Evolutionary conservation across 495 filamentous ascomycete genomes (phyloP).

Genomic region (Lichenothelia convexa): DNA sequence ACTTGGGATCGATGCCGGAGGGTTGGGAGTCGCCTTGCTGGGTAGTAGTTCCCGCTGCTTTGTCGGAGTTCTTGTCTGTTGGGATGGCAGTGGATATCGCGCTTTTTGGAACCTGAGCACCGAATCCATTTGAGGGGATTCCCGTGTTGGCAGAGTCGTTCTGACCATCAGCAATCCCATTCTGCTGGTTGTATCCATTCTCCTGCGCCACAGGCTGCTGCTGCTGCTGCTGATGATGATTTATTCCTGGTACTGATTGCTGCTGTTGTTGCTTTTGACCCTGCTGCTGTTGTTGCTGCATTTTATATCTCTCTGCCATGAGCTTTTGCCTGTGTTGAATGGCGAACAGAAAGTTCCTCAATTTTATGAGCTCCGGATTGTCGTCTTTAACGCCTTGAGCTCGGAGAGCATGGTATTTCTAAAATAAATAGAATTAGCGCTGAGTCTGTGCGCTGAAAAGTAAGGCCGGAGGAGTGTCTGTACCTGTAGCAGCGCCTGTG

Average conservation of each 20-base stretch:
- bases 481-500: too few relatives aligned
- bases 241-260: too few relatives aligned
- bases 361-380: slow-evolving; percentile 67
- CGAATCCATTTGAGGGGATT: slow-evolving; percentile 11
- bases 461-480: too few relatives aligned
- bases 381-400: slow-evolving; percentile 48
- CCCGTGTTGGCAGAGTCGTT: too few relatives aligned
- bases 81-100: background rate
- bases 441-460: too few relatives aligned
- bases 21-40: slow-evolving; percentile 51
- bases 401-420: slow-evolving; percentile 74
- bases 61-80: slow-evolving; percentile 16
- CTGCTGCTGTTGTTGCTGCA: slow-evolving; percentile 30
- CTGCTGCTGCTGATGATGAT: slow-evolving; percentile 30
- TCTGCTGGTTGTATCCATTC: slow-evolving; percentile 13
- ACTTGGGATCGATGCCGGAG: too few relatives aligned
- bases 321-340: slow-evolving; percentile 44
- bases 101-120: slow-evolving; percentile 1
- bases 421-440: too few relatives aligned
- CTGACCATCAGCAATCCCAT: background rate
- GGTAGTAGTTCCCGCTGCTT: slow-evolving; percentile 44
- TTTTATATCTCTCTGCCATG: slow-evolving; percentile 31
- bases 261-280: slow-evolving; percentile 29
- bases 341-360: slow-evolving; percentile 42
- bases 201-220: slow-evolving; percentile 8